Percentiles rank a stretch among this genome's conserved stretches.
These are phyloP conservation scores for Solanum arcanum DNA, from an alignment of 257 asterid genomes.

Conservation along the genomic window DNA sequence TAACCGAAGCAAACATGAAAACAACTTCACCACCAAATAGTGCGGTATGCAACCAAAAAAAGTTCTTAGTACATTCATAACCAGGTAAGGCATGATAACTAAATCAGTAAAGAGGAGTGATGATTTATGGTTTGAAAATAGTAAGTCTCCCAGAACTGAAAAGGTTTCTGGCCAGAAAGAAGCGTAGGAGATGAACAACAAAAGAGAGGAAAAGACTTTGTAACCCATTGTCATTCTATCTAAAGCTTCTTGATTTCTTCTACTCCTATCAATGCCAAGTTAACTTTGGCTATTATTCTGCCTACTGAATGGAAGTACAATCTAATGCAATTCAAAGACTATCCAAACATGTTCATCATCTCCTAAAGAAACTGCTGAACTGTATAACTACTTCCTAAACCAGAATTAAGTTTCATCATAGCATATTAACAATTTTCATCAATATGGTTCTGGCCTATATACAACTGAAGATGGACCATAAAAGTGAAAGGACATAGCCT, in stretches of 20 bases:
- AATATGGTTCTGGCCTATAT: neutral
- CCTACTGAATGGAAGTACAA: neutral
- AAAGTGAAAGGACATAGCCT: neutral
- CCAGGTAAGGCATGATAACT: neutral
- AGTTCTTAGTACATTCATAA: neutral
- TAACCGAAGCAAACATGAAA: neutral
- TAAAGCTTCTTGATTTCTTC: neutral
- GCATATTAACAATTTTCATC: neutral
- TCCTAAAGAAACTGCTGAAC: neutral
- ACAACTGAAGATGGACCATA: neutral
- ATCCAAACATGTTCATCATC: neutral
- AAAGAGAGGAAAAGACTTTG: neutral
- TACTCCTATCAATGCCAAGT: neutral
- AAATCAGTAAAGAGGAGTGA: neutral
- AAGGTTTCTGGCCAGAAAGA: neutral
- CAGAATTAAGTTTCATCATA: neutral
- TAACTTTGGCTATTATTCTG: neutral
- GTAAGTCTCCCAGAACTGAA: neutral
- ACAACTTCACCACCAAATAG: neutral
- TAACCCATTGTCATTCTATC: neutral
- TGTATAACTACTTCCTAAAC: neutral
- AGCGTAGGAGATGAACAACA: neutral
- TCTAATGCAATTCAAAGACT: neutral
- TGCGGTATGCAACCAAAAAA: neutral
- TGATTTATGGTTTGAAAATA: neutral